phyloP scores from a whole-genome alignment of 257 asterid genomes.

The Prunella vulgaris region DNA sequence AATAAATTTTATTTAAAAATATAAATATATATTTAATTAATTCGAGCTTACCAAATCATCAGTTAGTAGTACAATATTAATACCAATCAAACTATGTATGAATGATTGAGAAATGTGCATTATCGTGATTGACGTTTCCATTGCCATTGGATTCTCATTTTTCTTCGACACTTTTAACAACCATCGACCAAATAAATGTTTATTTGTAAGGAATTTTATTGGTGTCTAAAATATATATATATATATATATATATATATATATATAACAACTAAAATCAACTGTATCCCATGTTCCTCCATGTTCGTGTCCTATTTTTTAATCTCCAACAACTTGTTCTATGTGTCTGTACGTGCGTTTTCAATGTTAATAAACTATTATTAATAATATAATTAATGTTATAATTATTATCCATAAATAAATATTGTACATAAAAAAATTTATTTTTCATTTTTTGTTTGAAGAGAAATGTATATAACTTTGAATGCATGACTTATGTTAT shows the following conservation, averaged over 20 bases:
- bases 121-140: constrained; percentile 31
- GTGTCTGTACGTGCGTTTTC: not conserved
- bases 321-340: constrained; percentile 9
- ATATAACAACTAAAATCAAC: constrained; percentile 9
- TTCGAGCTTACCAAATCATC: no score
- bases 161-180: constrained; percentile 14
- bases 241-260: not conserved
- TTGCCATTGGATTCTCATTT: constrained; percentile 32
- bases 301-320: constrained; percentile 30
- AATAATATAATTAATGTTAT: no score
- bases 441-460: no score
- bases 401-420: no score
- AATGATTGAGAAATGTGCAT: constrained; percentile 16
- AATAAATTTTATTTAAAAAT: no score
- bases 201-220: not conserved
- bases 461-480: no score
- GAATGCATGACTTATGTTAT: no score
- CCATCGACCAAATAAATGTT: constrained; percentile 19
- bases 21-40: no score
- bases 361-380: not conserved
- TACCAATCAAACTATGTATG: not conserved
- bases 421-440: no score
- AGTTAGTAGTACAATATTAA: not conserved
- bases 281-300: constrained; percentile 36
- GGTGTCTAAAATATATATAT: not conserved